Percentiles rank a stretch among this genome's conserved stretches.
phyloP scores from a whole-genome alignment of 345 rosid species.

The Trapa incisa region DNA sequence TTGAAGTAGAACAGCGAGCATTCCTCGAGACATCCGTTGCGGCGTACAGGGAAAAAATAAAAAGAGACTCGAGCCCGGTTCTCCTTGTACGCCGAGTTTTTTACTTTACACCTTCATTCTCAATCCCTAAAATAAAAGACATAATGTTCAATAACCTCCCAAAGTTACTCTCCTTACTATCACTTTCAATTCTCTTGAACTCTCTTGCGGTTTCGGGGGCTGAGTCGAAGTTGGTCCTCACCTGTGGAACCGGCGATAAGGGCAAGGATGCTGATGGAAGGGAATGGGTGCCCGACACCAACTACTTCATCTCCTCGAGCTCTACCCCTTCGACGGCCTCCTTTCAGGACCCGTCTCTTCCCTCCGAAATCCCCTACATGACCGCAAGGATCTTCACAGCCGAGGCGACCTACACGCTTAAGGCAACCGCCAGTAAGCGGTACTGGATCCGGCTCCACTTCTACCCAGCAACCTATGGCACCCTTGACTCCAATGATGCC shows the following conservation, averaged over 20 bases:
- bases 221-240: conserved; percentile 14
- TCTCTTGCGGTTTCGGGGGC: background rate
- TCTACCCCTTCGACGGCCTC: conserved; percentile 32
- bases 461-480: conserved; percentile 45
- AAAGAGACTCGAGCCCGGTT: too few species aligned
- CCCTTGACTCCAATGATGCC: conserved; percentile 31
- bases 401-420: conserved; percentile 39
- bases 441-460: conserved; percentile 48
- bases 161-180: background rate
- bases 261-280: conserved; percentile 48
- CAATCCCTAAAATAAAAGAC: background rate
- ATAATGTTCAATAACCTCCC: background rate
- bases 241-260: conserved; percentile 39
- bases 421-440: conserved; percentile 24
- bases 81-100: background rate
- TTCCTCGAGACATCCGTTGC: too few species aligned
- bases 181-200: background rate
- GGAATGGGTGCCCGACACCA: conserved; percentile 47
- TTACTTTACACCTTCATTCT: background rate
- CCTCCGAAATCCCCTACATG: conserved; percentile 57
- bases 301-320: conserved; percentile 25
- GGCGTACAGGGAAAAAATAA: too few species aligned
- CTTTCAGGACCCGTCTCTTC: conserved; percentile 57
- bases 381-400: conserved; percentile 53
- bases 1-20: too few species aligned